These are phyloP conservation scores for Colletotrichum liaoningense DNA, from an alignment of 2,329 filamentous ascomycete genomes.

Conservation along the genomic window DNA sequence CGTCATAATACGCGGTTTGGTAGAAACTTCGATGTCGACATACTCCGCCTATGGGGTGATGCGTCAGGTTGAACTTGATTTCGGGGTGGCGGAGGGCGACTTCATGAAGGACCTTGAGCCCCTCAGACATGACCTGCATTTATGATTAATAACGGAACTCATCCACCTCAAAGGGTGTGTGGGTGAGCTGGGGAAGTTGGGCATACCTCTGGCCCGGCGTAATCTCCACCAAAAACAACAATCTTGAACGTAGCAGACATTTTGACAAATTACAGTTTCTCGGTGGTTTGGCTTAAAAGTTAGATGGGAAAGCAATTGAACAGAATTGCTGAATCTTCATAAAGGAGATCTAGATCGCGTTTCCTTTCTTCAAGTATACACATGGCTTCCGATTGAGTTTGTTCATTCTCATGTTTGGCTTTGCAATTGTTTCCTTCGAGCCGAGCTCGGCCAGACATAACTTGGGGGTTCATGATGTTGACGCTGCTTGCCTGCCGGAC, in stretches of 20 bases:
- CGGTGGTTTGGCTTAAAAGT: neutral
- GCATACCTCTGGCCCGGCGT: neutral
- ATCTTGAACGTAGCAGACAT: neutral
- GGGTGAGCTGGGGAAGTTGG: neutral
- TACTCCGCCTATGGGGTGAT: constrained; percentile 93
- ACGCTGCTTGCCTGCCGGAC: neutral
- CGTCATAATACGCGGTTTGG: neutral
- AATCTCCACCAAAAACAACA: neutral
- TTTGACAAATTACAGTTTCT: neutral
- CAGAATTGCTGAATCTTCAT: neutral
- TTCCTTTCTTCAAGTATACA: neutral
- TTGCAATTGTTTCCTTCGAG: neutral
- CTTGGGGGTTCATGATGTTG: neutral
- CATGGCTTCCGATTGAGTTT: neutral
- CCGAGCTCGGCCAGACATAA: neutral
- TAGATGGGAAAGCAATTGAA: neutral
- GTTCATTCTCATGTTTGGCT: neutral
- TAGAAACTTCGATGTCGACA: constrained; percentile 51
- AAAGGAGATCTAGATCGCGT: neutral
- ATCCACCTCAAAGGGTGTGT: neutral
- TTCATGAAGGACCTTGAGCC: constrained; percentile 84
- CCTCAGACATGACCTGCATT: constrained; percentile 79
- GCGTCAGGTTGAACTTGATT: constrained; percentile 87
- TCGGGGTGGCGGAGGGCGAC: constrained; percentile 78
- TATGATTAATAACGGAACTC: neutral